Evolutionary conservation across 345 rosid species (phyloP).

Genomic region (Brassica rapa): DNA sequence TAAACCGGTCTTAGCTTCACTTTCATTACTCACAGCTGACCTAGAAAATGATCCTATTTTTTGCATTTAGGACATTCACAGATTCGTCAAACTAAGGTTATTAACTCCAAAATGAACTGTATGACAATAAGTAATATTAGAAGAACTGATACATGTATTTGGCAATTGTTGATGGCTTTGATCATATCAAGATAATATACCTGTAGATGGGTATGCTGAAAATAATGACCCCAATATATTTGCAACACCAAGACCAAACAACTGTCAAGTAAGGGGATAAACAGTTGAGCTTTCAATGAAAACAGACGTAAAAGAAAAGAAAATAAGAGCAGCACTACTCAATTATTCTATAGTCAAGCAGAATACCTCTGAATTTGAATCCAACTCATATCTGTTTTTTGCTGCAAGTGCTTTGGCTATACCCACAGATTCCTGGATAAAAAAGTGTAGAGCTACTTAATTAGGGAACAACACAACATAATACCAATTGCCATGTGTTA

Average conservation of each 20-base stretch:
- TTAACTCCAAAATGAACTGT: neutral
- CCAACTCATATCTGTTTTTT: constrained; percentile 89
- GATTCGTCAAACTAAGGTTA: neutral
- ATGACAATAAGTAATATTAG: too few species aligned
- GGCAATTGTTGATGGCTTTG: neutral
- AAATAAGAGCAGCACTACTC: neutral
- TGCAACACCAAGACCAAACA: constrained; percentile 93
- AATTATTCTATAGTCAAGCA: too few species aligned
- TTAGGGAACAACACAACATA: neutral
- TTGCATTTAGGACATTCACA: neutral
- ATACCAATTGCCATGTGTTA: neutral
- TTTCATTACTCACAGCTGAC: constrained; percentile 97
- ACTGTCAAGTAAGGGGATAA: constrained; percentile 52
- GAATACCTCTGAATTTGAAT: constrained; percentile 85
- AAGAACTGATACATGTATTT: too few species aligned
- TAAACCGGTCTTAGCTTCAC: constrained; percentile 92
- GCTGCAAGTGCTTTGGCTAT: constrained; percentile 99
- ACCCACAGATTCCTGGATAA: constrained; percentile 89
- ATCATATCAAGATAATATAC: constrained; percentile 40
- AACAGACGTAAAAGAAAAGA: too few species aligned
- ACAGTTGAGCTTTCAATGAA: constrained; percentile 13
- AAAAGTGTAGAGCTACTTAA: neutral
- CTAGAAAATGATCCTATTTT: constrained; percentile 87
- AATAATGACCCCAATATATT: constrained; percentile 84
- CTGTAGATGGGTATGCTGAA: constrained; percentile 91